Conservation (phyloP, 2,329 filamentous ascomycete species). For the Neobulgaria alba region DNA sequence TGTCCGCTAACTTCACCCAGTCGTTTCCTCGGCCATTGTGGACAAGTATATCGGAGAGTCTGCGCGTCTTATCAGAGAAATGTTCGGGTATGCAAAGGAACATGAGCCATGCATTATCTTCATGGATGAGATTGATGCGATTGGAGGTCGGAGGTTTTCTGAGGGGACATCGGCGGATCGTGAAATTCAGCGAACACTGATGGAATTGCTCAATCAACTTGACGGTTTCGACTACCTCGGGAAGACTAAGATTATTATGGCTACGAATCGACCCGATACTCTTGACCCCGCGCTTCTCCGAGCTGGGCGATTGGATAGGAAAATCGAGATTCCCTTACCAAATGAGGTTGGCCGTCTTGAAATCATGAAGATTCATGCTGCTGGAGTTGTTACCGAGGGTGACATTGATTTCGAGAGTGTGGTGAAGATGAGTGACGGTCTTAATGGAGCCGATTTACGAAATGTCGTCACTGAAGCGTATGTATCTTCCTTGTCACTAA, state of each 20-base stretch:
- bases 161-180: conserved; percentile 96
- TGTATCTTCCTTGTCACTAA: conserved; percentile 33
- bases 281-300: conserved; percentile 87
- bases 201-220: conserved; percentile 97
- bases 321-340: conserved; percentile 94
- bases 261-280: conserved; percentile 93
- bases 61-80: conserved; percentile 91
- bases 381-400: conserved; percentile 77
- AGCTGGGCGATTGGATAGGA: conserved; percentile 88
- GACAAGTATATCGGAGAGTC: conserved; percentile 99
- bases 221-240: conserved; percentile 99
- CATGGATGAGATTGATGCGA: conserved; percentile 99
- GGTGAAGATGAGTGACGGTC: conserved; percentile 98
- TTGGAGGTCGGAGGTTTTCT: conserved; percentile 91
- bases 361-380: conserved; percentile 95
- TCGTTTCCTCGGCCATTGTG: conserved; percentile 96
- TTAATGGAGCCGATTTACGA: conserved; percentile 94
- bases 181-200: conserved; percentile 95
- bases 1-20: conserved; percentile 37
- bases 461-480: conserved; percentile 99
- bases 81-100: conserved; percentile 99
- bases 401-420: conserved; percentile 99
- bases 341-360: conserved; percentile 95
- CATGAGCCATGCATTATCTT: conserved; percentile 99
- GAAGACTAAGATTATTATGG: conserved; percentile 99